Conservation (phyloP, 495 filamentous ascomycete genomes). For the Podospora didyma region DNA sequence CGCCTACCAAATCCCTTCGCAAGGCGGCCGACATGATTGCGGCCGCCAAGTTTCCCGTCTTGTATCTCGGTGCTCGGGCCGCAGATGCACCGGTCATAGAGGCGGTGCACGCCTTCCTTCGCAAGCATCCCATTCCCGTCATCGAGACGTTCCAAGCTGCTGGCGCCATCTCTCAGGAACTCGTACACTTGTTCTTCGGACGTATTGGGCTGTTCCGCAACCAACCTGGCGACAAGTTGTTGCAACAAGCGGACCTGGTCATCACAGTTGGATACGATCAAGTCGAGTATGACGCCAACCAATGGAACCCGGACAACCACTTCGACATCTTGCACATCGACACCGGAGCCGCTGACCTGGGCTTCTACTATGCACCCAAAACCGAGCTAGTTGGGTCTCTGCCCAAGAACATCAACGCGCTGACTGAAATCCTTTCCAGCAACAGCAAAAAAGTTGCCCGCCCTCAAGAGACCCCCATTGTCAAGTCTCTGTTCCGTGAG, state of each 20-base stretch:
- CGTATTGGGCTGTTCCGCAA: conserved; percentile 39
- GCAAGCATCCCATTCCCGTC: conserved; percentile 30
- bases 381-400: conserved; percentile 32
- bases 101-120: conserved; percentile 28
- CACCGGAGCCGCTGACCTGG: conserved; percentile 26
- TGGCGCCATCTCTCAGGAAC: conserved; percentile 30
- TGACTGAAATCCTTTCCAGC: conserved; percentile 13
- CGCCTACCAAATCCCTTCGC: conserved; percentile 12
- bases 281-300: conserved; percentile 32
- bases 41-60: conserved; percentile 29
- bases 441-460: conserved; percentile 13
- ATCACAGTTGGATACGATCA: conserved; percentile 38
- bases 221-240: conserved; percentile 34
- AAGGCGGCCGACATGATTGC: conserved; percentile 24
- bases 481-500: conserved; percentile 16
- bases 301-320: conserved; percentile 28
- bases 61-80: conserved; percentile 33
- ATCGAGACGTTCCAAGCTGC: conserved; percentile 41
- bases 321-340: conserved; percentile 33
- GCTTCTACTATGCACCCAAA: conserved; percentile 26
- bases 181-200: conserved; percentile 33
- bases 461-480: conserved; percentile 18
- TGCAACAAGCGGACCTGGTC: conserved; percentile 30
- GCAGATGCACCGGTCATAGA: conserved; percentile 23
- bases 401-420: conserved; percentile 22